A percentile compares a stretch with the other conserved stretches of the same genome.
phyloP scores from a whole-genome alignment of 2,329 filamentous ascomycete species.

The Penicillium aurantiogriseum region DNA sequence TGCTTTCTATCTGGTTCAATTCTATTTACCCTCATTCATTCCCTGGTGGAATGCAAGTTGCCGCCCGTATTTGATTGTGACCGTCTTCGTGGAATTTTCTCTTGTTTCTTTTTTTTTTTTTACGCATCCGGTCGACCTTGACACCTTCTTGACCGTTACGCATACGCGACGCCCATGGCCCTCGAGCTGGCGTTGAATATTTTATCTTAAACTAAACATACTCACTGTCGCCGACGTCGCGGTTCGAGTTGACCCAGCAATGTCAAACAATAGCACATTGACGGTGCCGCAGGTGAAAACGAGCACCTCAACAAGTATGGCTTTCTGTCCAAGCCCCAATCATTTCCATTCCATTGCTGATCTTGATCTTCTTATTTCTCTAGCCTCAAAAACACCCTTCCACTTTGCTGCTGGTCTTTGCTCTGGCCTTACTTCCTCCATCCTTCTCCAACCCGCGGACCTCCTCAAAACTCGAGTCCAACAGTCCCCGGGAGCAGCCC shows the following conservation, averaged over 20 bases:
- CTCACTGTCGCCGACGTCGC: not conserved
- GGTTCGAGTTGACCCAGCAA: conserved; percentile 13
- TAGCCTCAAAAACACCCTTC: conserved; percentile 55
- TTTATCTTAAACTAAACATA: not conserved
- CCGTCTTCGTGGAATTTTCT: not conserved
- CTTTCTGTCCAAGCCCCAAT: not conserved
- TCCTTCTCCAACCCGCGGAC: conserved; percentile 91
- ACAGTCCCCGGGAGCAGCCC: conserved; percentile 70
- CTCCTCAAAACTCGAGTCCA: conserved; percentile 95
- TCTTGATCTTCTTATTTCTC: not conserved
- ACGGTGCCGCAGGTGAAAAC: conserved; percentile 31
- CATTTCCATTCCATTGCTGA: not conserved
- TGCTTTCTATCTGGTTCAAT: not conserved
- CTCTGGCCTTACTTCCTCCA: conserved; percentile 82
- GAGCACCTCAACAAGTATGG: conserved; percentile 32
- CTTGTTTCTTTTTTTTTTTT: not conserved
- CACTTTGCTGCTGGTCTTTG: conserved; percentile 87
- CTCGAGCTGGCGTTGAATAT: conserved; percentile 14
- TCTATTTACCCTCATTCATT: not conserved
- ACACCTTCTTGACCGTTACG: not conserved
- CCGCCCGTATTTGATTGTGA: not conserved
- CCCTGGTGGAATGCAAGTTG: conserved; percentile 5
- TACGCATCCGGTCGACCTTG: conserved; percentile 9
- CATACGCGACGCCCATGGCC: conserved; percentile 5
- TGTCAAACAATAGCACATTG: conserved; percentile 35